Evolutionary conservation across 768 basidiomycete genomes (phyloP), one percentile per base, ranked within the genome.

Genomic region (Piloderma croceum): DNA sequence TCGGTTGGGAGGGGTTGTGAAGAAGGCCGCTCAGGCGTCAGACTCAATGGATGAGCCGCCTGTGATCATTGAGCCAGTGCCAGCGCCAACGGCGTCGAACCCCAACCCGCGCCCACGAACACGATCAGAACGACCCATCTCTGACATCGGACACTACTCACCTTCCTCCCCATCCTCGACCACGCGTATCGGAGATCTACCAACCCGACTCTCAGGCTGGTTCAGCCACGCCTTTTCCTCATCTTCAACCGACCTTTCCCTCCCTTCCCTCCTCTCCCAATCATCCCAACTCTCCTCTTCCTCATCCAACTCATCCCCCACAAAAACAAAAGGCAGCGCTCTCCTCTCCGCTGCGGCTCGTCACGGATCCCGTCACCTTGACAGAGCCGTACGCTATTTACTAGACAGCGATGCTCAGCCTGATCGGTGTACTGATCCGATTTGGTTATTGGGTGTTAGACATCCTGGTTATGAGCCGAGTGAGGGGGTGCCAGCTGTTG

Each of bases 301-400:
- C n/a, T n/a, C 62, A 12, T 39, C 53, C 5, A 29, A 63, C 0
- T 58, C 60, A 5, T 47, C 45, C 27, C 67, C 66, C 2, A 70
- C 76, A 33, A 76, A 71, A 53, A 42, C 61, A 43, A 74, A 73
- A 54, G 45, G 62, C 2, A 65, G 66, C 13, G 71, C 79, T 1
- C 65, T 88, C 10, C 67, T 88, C 36, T 73, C 77, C 2, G 83
- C 81, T 0, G 83, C 81, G 3, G n/a, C n/a, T n/a, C 81, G 79
- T 52, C 77, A n/a, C n/a, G n/a, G n/a, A n/a, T n/a, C n/a, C n/a
- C n/a, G 80, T 18, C 81, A 83, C 43, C 61, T 88, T 36, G 86
- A 88, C 67, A 86, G 84, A 58, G 89, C 85, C 3, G 79, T 91
- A 70, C 73, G 90, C 33, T 89, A 91, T 63, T 69, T 97, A n/a